A percentile compares a stretch with the other conserved stretches of the same genome.
phyloP scores from a whole-genome alignment of 306 rosid genomes.

The Psophocarpus tetragonolobus region DNA sequence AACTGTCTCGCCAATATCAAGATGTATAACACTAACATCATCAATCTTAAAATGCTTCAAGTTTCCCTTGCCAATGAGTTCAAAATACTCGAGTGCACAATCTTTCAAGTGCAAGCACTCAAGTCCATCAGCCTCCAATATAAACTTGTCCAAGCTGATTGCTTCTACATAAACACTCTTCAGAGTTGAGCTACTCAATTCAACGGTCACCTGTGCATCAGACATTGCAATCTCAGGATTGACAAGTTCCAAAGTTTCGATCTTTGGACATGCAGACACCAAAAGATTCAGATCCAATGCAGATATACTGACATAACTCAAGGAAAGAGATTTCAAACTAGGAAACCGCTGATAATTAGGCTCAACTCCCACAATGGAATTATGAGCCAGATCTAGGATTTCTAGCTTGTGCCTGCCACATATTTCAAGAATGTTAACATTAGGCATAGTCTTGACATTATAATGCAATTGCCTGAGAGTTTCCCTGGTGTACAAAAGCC shows the following conservation, averaged over 20 bases:
- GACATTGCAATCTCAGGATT: slow-evolving; percentile 74
- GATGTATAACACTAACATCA: slow-evolving; percentile 55
- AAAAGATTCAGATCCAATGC: slow-evolving; percentile 77
- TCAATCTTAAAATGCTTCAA: slow-evolving; percentile 56
- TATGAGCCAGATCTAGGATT: slow-evolving; percentile 57
- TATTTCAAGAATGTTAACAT: slow-evolving; percentile 69
- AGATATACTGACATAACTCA: slow-evolving; percentile 62
- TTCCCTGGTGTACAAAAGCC: slow-evolving; percentile 80
- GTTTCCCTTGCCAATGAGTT: slow-evolving; percentile 52
- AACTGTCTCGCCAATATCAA: slow-evolving; percentile 52
- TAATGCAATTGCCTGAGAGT: slow-evolving; percentile 56
- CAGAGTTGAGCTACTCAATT: slow-evolving; percentile 62
- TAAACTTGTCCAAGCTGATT: slow-evolving; percentile 65
- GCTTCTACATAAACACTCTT: slow-evolving; percentile 64
- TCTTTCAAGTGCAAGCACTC: slow-evolving; percentile 52
- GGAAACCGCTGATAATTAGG: slow-evolving; percentile 77
- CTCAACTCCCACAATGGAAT: slow-evolving; percentile 66
- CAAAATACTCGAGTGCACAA: slow-evolving; percentile 52
- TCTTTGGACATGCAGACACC: slow-evolving; percentile 64
- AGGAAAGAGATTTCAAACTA: slow-evolving; percentile 66
- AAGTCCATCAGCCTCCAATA: slow-evolving; percentile 54
- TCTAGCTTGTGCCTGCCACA: slow-evolving; percentile 73
- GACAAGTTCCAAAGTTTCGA: slow-evolving; percentile 59
- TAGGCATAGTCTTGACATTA: slow-evolving; percentile 60
- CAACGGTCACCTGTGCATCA: slow-evolving; percentile 58